Evolutionary conservation across 2,329 filamentous ascomycete genomes (phyloP).

Genomic region (Daldinia eschscholtzii): DNA sequence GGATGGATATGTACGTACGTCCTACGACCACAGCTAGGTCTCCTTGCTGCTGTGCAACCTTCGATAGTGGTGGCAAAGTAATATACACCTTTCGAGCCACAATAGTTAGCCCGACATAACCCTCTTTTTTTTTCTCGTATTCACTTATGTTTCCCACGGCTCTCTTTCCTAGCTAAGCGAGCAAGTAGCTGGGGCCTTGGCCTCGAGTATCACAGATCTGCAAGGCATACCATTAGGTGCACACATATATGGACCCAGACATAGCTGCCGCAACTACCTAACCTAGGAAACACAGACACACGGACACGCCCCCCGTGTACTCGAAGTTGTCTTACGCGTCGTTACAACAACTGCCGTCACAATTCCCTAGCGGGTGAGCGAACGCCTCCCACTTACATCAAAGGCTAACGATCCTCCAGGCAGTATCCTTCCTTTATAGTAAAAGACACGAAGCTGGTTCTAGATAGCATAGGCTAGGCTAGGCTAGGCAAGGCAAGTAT

Average conservation of each 20-base stretch:
- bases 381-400: slow-evolving; percentile 8
- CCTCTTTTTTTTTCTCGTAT: background rate
- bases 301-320: background rate
- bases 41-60: background rate
- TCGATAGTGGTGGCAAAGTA: no score
- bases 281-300: background rate
- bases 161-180: background rate
- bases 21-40: background rate
- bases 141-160: no score
- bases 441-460: background rate
- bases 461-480: no score
- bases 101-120: background rate
- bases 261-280: background rate
- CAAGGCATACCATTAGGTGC: background rate
- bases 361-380: background rate
- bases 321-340: background rate
- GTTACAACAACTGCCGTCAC: background rate
- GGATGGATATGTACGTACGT: background rate
- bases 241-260: background rate
- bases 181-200: background rate
- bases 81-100: background rate
- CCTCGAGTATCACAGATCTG: slow-evolving; percentile 1
- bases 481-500: no score
- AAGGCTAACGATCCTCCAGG: background rate
- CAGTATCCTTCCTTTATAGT: no score